Conservation (phyloP, 2,329 filamentous ascomycete species). For the Fusarium haematococcum region DNA sequence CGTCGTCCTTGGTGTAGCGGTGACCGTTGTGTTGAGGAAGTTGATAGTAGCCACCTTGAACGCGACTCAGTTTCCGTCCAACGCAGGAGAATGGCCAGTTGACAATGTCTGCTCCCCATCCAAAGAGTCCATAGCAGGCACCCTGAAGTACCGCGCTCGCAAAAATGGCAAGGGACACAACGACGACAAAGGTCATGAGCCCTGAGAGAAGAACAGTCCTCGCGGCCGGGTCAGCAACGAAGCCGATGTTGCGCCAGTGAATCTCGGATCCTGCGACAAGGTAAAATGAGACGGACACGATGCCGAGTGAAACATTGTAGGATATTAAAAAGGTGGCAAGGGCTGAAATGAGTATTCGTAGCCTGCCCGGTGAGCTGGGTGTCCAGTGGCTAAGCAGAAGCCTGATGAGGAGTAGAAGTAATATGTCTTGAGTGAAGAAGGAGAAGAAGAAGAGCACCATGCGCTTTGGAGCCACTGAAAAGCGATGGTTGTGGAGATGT, state of each 20-base stretch:
- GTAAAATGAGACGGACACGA: conserved; percentile 49
- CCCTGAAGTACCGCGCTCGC: conserved; percentile 44
- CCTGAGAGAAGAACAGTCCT: conserved; percentile 50
- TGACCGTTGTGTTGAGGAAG: conserved; percentile 17
- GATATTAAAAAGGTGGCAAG: conserved; percentile 31
- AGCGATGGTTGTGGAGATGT: conserved; percentile 49
- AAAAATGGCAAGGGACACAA: conserved; percentile 30
- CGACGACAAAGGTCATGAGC: conserved; percentile 43
- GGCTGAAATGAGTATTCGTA: conserved; percentile 26
- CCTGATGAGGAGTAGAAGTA: conserved; percentile 20
- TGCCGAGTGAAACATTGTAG: conserved; percentile 40
- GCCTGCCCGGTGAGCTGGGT: conserved; percentile 26
- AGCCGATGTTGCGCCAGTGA: conserved; percentile 51
- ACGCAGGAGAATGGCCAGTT: conserved; percentile 42
- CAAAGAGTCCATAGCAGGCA: conserved; percentile 42
- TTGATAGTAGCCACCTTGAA: conserved; percentile 11
- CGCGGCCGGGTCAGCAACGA: conserved; percentile 48
- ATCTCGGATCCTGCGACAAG: conserved; percentile 50
- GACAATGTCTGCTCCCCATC: conserved; percentile 44
- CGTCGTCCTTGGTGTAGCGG: conserved; percentile 16
- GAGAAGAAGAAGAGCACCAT: conserved; percentile 49
- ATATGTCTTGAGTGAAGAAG: conserved; percentile 42
- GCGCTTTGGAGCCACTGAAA: conserved; percentile 46
- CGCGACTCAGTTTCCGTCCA: conserved; percentile 13
- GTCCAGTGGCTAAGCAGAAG: conserved; percentile 46